phyloP scores from a whole-genome alignment of 2,329 filamentous ascomycete species.

The Fusarium caatingaense region DNA sequence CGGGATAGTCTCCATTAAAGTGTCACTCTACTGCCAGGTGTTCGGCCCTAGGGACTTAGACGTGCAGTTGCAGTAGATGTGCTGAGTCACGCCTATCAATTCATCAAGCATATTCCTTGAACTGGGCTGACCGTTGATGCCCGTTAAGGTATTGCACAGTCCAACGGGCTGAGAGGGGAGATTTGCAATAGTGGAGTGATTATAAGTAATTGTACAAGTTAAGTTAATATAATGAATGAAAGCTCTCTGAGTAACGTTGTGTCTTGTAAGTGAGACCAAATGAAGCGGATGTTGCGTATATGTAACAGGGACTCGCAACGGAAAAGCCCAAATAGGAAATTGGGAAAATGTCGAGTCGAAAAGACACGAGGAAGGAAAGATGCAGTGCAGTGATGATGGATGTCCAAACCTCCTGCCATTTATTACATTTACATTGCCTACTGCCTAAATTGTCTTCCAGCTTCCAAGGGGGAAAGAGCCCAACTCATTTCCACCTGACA shows the following conservation, averaged over 20 bases:
- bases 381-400: background rate
- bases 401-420: slow-evolving; percentile 6
- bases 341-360: background rate
- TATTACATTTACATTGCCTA: background rate
- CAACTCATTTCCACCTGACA: slow-evolving; percentile 39
- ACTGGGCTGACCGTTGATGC: slow-evolving; percentile 18
- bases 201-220: background rate
- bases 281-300: slow-evolving; percentile 16
- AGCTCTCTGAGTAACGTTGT: background rate
- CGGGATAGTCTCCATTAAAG: slow-evolving; percentile 7
- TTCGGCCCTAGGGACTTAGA: slow-evolving; percentile 4
- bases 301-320: slow-evolving; percentile 19
- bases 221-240: background rate
- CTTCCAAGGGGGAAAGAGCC: slow-evolving; percentile 20
- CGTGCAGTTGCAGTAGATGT: background rate
- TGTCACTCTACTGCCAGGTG: slow-evolving; percentile 1
- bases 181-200: background rate
- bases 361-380: background rate
- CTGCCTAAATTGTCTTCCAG: slow-evolving; percentile 6
- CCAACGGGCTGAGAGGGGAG: background rate
- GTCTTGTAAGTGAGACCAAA: slow-evolving; percentile 9
- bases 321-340: slow-evolving; percentile 22
- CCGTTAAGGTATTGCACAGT: slow-evolving; percentile 25
- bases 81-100: slow-evolving; percentile 6
- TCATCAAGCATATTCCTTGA: slow-evolving; percentile 13